phyloP scores from a whole-genome alignment of 2,329 filamentous ascomycete species.

The Diaporthe sp. region DNA sequence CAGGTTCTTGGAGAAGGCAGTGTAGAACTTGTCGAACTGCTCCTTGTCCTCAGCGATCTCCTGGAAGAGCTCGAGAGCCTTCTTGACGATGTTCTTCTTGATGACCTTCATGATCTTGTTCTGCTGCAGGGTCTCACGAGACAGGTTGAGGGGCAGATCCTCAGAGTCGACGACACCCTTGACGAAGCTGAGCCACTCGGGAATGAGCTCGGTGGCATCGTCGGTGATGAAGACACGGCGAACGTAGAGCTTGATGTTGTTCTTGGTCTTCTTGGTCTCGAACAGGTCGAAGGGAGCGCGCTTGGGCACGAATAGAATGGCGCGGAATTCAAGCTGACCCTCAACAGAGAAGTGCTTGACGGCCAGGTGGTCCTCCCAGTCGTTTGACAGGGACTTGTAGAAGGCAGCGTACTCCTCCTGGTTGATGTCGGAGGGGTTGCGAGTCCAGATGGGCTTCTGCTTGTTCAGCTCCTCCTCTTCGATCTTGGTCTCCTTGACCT shows the following conservation, averaged over 20 bases:
- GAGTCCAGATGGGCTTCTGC: conserved; percentile 92
- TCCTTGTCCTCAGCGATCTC: conserved; percentile 99
- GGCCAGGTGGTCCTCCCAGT: conserved; percentile 99
- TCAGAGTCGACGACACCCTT: conserved; percentile 99
- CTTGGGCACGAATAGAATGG: conserved; percentile 99
- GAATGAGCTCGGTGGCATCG: conserved; percentile 98
- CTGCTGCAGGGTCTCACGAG: conserved; percentile 99
- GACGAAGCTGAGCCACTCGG: conserved; percentile 99
- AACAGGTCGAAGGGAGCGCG: conserved; percentile 99
- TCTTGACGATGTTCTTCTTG: conserved; percentile 99
- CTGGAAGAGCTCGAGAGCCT: conserved; percentile 98
- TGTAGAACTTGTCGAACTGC: conserved; percentile 99
- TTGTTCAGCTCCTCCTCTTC: conserved; percentile 99
- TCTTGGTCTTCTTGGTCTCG: conserved; percentile 99
- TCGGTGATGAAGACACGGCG: conserved; percentile 99
- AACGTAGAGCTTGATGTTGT: conserved; percentile 99
- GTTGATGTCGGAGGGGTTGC: conserved; percentile 84
- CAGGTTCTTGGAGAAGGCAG: conserved; percentile 99
- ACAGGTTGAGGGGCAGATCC: conserved; percentile 99
- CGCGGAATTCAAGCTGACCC: conserved; percentile 99
- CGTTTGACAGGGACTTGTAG: conserved; percentile 99
- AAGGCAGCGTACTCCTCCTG: conserved; percentile 97
- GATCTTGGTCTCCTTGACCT: conserved; percentile 97
- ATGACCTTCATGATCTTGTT: conserved; percentile 99
- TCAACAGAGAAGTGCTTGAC: conserved; percentile 99